These are phyloP conservation scores for Backusella westeae DNA, from an alignment of 192 early-diverging fungal genomes.

Conservation along the genomic window DNA sequence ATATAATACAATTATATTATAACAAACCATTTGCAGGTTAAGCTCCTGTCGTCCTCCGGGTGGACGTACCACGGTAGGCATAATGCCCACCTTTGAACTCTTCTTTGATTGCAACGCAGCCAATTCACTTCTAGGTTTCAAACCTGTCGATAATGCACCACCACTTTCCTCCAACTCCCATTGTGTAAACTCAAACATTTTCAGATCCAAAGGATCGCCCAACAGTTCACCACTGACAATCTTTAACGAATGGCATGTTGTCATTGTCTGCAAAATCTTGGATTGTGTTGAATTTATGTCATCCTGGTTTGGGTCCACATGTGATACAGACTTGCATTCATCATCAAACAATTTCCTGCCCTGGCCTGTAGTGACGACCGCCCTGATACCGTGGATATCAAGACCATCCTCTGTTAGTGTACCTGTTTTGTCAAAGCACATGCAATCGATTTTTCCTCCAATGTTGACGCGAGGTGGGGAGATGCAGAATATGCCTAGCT, in stretches of 20 bases:
- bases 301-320: constrained; percentile 7
- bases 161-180: constrained; percentile 94
- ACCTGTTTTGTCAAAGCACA: constrained; percentile 99
- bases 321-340: constrained; percentile 29
- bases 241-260: constrained; percentile 86
- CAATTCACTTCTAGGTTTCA: constrained; percentile 24
- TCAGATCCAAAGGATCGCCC: constrained; percentile 95
- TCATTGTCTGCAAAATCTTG: constrained; percentile 61
- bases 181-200: constrained; percentile 96
- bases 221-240: constrained; percentile 84
- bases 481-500: constrained; percentile 87
- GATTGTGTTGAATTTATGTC: constrained; percentile 5
- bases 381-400: constrained; percentile 90
- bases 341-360: constrained; percentile 45
- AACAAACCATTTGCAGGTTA: not conserved
- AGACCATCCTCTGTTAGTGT: constrained; percentile 96
- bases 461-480: constrained; percentile 93
- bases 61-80: constrained; percentile 87
- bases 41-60: constrained; percentile 56
- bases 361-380: constrained; percentile 46
- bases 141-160: constrained; percentile 22
- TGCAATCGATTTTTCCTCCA: constrained; percentile 92
- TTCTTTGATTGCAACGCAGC: constrained; percentile 17
- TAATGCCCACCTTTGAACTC: constrained; percentile 42
- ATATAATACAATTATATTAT: not conserved